These are phyloP conservation scores for Venturia oleaginea DNA, from an alignment of 2,329 filamentous ascomycete species.

Conservation along the genomic window DNA sequence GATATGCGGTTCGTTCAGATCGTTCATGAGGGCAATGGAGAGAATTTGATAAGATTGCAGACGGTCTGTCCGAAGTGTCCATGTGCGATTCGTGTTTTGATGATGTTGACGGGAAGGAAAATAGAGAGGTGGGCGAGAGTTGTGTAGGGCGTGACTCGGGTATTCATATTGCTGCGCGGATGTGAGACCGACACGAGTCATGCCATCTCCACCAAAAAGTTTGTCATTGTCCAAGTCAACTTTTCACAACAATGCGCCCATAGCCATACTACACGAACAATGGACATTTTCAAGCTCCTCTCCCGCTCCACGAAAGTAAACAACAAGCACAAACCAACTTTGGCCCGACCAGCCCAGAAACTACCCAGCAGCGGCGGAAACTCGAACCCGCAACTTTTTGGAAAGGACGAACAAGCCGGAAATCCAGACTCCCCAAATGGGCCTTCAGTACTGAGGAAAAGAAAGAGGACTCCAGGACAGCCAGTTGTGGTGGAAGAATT, in stretches of 20 bases:
- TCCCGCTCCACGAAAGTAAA: conserved; percentile 58
- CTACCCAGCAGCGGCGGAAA: conserved; percentile 57
- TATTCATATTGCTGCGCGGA: too few relatives aligned
- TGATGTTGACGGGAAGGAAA: too few relatives aligned
- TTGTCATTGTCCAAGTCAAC: neutral
- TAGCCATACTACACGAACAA: neutral
- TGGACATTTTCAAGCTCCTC: conserved; percentile 64
- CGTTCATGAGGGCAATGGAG: too few relatives aligned
- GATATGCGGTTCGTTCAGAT: too few relatives aligned
- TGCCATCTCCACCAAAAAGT: conserved; percentile 1
- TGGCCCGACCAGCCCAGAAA: conserved; percentile 29
- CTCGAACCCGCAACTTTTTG: conserved; percentile 61
- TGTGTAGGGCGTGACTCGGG: too few relatives aligned
- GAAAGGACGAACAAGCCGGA: conserved; percentile 26
- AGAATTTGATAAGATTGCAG: too few relatives aligned
- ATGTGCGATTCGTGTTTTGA: too few relatives aligned
- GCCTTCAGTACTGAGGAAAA: conserved; percentile 18
- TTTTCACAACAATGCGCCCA: conserved; percentile 2
- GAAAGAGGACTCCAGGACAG: conserved; percentile 34
- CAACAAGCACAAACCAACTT: conserved; percentile 28
- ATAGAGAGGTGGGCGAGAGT: too few relatives aligned
- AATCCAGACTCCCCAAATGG: conserved; percentile 30
- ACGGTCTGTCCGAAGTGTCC: too few relatives aligned
- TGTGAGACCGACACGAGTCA: too few relatives aligned
- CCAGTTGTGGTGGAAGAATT: conserved; percentile 18